Conservation (phyloP, 1,284 basidiomycete species). For the Malassezia obtusa region DNA sequence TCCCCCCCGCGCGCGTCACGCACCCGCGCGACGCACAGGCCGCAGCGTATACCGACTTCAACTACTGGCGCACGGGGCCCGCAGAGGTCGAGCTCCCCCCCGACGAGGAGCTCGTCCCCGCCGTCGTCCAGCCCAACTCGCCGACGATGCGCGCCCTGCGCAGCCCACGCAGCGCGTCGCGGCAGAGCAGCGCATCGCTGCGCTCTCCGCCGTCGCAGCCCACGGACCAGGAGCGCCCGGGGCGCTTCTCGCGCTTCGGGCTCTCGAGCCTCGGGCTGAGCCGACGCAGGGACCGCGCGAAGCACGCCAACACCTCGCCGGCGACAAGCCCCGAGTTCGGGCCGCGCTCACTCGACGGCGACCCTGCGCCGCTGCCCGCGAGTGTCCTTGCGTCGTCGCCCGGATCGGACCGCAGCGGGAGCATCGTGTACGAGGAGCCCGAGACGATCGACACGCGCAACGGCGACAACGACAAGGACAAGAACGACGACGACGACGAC, state of each 20-base stretch:
- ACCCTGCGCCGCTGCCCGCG: not conserved
- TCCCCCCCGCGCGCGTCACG: slow-evolving; percentile 76
- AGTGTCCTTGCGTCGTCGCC: not conserved
- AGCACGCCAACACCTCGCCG: not conserved
- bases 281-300: slow-evolving; percentile 12
- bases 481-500: slow-evolving; percentile 17
- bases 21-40: slow-evolving; percentile 56
- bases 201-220: slow-evolving; percentile 7
- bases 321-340: not conserved
- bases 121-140: slow-evolving; percentile 14
- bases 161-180: slow-evolving; percentile 5
- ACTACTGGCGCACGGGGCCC: slow-evolving; percentile 72
- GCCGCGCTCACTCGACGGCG: slow-evolving; percentile 1
- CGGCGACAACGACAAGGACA: slow-evolving; percentile 18
- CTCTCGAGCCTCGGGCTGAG: slow-evolving; percentile 30
- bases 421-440: not conserved
- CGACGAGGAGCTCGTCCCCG: slow-evolving; percentile 57
- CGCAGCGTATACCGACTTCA: slow-evolving; percentile 91
- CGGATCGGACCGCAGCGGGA: not conserved
- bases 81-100: slow-evolving; percentile 64
- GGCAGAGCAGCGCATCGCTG: not conserved
- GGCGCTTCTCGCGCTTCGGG: slow-evolving; percentile 22
- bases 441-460: slow-evolving; percentile 3
- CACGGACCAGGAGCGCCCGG: slow-evolving; percentile 11
- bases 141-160: slow-evolving; percentile 7